These are phyloP conservation scores for Fusarium bulbicola DNA, from an alignment of 2,329 filamentous ascomycete species.

Conservation along the genomic window DNA sequence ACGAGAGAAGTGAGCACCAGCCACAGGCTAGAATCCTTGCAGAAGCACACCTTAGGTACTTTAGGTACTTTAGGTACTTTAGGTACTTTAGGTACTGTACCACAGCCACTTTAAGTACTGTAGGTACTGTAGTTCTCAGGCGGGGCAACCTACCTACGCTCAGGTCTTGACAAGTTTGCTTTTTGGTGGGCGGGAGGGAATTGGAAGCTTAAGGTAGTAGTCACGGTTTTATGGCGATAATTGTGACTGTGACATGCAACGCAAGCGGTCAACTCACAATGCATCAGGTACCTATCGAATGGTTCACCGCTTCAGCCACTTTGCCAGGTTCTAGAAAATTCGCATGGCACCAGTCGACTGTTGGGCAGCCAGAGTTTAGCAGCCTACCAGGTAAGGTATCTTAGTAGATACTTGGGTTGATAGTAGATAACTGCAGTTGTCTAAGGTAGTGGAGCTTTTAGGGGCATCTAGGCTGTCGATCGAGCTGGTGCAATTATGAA, in stretches of 20 bases:
- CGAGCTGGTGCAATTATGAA: background rate
- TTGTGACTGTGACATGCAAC: background rate
- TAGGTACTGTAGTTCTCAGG: slow-evolving; percentile 1
- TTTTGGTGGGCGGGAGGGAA: slow-evolving; percentile 6
- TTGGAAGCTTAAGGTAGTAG: background rate
- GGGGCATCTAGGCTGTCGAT: background rate
- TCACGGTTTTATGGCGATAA: slow-evolving; percentile 5
- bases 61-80: no score
- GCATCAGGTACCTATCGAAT: slow-evolving; percentile 1
- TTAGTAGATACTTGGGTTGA: background rate
- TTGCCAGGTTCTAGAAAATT: slow-evolving; percentile 30
- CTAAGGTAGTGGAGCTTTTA: slow-evolving; percentile 17
- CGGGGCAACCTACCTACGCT: slow-evolving; percentile 33
- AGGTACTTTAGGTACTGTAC: background rate
- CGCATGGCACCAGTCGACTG: slow-evolving; percentile 18
- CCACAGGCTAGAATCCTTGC: slow-evolving; percentile 32
- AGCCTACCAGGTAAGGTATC: background rate
- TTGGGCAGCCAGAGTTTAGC: slow-evolving; percentile 34
- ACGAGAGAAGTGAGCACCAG: slow-evolving; percentile 24
- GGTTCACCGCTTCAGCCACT: slow-evolving; percentile 31
- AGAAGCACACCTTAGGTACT: background rate
- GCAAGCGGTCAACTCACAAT: slow-evolving; percentile 22
- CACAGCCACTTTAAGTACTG: slow-evolving; percentile 24
- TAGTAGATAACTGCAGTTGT: background rate
- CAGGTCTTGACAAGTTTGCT: slow-evolving; percentile 23